phyloP scores from a whole-genome alignment of 345 rosid species.

The Hypericum perforatum region DNA sequence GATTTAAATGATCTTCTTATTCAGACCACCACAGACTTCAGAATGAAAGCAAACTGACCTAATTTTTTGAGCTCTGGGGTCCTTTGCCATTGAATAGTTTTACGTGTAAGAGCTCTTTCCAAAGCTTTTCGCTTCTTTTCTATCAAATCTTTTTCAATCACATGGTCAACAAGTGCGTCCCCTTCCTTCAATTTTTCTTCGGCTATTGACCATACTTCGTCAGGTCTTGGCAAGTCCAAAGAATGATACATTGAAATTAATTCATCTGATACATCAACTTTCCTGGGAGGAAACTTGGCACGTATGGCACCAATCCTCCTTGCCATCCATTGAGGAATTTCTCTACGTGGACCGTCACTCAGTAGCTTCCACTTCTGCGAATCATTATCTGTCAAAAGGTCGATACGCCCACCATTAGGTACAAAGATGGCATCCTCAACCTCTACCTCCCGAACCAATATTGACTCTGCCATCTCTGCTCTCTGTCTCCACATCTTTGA shows the following conservation, averaged over 20 bases:
- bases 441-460: conserved; percentile 21
- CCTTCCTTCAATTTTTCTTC: conserved; percentile 34
- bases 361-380: conserved; percentile 39
- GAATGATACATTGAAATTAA: conserved; percentile 15
- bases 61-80: conserved; percentile 24
- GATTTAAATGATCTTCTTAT: background rate
- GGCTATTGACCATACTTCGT: conserved; percentile 43
- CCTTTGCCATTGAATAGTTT: conserved; percentile 26
- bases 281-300: conserved; percentile 41
- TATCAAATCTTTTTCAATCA: conserved; percentile 34
- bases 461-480: conserved; percentile 31
- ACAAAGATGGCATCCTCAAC: conserved; percentile 22
- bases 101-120: conserved; percentile 26
- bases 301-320: conserved; percentile 27
- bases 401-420: conserved; percentile 40
- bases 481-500: conserved; percentile 31
- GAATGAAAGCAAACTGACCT: conserved; percentile 17
- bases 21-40: background rate
- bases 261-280: conserved; percentile 21
- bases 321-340: conserved; percentile 41
- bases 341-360: conserved; percentile 40
- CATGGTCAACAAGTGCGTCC: conserved; percentile 33
- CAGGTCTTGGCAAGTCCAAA: conserved; percentile 24
- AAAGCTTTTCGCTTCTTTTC: conserved; percentile 34
- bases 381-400: conserved; percentile 35